Evolutionary conservation across 2,329 filamentous ascomycete genomes (phyloP).

Genomic region (Graphilbum fragrans): DNA sequence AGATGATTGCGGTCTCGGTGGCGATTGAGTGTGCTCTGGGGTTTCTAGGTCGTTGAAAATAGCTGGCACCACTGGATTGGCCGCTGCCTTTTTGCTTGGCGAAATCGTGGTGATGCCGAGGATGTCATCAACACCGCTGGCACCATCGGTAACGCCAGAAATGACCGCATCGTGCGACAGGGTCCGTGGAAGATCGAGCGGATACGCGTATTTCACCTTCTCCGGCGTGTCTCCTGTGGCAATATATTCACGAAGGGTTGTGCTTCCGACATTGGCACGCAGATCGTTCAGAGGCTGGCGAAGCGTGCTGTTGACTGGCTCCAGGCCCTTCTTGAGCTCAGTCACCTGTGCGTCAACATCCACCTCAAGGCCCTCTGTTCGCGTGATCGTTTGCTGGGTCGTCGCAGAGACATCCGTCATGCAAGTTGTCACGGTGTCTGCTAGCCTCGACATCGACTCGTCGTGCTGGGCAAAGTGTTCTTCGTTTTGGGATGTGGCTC

Average conservation of each 20-base stretch:
- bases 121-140: not conserved
- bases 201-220: conserved; percentile 71
- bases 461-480: conserved; percentile 60
- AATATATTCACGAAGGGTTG: conserved; percentile 64
- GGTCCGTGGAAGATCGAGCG: conserved; percentile 67
- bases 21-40: not conserved
- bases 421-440: conserved; percentile 57
- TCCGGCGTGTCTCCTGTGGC: conserved; percentile 79
- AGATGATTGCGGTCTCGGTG: not conserved
- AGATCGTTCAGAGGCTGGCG: conserved; percentile 61
- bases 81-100: not conserved
- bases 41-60: not conserved
- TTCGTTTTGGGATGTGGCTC: conserved; percentile 70
- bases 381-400: conserved; percentile 54
- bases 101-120: not conserved
- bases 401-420: conserved; percentile 60
- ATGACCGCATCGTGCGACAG: conserved; percentile 29
- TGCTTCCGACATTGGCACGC: conserved; percentile 52
- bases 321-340: conserved; percentile 47
- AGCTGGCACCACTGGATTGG: not conserved
- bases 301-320: conserved; percentile 46
- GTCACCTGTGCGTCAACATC: conserved; percentile 52
- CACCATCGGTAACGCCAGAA: not conserved
- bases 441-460: conserved; percentile 52
- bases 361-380: conserved; percentile 55